Evolutionary conservation across 257 asterid genomes (phyloP).

Genomic region (Knoxia roxburghii): DNA sequence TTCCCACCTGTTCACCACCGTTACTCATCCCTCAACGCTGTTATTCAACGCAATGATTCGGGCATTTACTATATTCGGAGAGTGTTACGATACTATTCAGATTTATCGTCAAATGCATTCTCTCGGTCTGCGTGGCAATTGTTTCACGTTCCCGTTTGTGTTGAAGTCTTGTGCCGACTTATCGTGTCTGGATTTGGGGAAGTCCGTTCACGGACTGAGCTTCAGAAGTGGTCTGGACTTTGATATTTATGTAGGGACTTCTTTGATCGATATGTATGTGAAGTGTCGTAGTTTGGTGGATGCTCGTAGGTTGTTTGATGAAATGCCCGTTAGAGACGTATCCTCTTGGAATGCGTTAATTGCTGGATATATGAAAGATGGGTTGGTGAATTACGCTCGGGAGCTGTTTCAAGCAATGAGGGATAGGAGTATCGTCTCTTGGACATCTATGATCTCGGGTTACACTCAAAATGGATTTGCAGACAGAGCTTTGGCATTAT

Average conservation of each 20-base stretch:
- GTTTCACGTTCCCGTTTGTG: constrained; percentile 79
- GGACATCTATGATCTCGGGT: constrained; percentile 90
- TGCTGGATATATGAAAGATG: constrained; percentile 71
- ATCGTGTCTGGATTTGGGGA: constrained; percentile 30
- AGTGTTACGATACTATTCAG: constrained; percentile 27
- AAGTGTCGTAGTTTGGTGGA: constrained; percentile 44
- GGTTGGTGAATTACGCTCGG: constrained; percentile 42
- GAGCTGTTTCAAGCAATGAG: constrained; percentile 54
- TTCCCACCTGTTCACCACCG: constrained; percentile 34
- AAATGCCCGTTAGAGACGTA: constrained; percentile 55
- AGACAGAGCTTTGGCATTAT: constrained; percentile 48
- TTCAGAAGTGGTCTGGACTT: constrained; percentile 50
- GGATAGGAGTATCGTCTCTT: constrained; percentile 53
- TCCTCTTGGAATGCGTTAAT: constrained; percentile 72
- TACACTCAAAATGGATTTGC: constrained; percentile 73
- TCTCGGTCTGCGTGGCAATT: constrained; percentile 51
- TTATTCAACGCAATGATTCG: constrained; percentile 71
- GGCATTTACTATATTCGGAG: constrained; percentile 47
- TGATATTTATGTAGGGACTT: constrained; percentile 62
- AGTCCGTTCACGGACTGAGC: constrained; percentile 47
- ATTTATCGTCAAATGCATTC: constrained; percentile 38
- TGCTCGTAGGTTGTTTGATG: constrained; percentile 61
- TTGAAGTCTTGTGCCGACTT: constrained; percentile 55
- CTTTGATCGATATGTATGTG: constrained; percentile 70
- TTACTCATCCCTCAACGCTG: constrained; percentile 34